Conservation (phyloP, 2,329 filamentous ascomycete genomes). For the Phyllosticta citriasiana region DNA sequence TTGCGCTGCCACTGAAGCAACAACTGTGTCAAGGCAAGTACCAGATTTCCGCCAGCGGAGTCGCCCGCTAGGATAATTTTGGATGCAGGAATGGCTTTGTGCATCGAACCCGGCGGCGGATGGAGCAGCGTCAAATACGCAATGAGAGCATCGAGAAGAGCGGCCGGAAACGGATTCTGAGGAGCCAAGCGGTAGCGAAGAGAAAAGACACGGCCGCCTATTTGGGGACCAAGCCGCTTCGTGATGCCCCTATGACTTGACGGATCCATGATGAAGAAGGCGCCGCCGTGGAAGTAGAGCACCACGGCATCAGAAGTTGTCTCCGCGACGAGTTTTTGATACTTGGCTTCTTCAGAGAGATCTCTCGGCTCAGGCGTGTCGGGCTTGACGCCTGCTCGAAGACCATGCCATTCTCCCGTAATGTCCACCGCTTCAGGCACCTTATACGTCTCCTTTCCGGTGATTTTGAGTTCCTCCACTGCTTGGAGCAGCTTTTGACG, state of each 20-base stretch:
- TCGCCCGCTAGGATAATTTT: slow-evolving; percentile 67
- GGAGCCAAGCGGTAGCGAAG: slow-evolving; percentile 68
- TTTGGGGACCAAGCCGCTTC: slow-evolving; percentile 54
- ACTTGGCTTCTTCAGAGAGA: slow-evolving; percentile 55
- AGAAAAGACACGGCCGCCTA: slow-evolving; percentile 57
- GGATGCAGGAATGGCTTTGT: slow-evolving; percentile 52
- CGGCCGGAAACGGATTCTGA: slow-evolving; percentile 63
- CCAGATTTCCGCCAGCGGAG: slow-evolving; percentile 64
- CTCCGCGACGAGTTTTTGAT: slow-evolving; percentile 57
- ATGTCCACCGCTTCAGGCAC: slow-evolving; percentile 47
- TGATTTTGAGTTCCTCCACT: slow-evolving; percentile 45
- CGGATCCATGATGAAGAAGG: slow-evolving; percentile 63
- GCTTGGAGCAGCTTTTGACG: slow-evolving; percentile 49
- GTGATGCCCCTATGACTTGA: slow-evolving; percentile 51
- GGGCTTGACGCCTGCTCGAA: slow-evolving; percentile 45
- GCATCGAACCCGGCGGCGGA: slow-evolving; percentile 57
- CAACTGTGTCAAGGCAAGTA: slow-evolving; percentile 56
- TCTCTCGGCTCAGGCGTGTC: slow-evolving; percentile 41
- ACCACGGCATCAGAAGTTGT: slow-evolving; percentile 53
- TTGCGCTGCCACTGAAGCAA: slow-evolving; percentile 51
- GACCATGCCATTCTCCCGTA: slow-evolving; percentile 69
- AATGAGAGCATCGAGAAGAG: slow-evolving; percentile 61
- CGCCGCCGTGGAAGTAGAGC: slow-evolving; percentile 69
- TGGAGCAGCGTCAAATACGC: slow-evolving; percentile 66
- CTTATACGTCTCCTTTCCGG: slow-evolving; percentile 26